A percentile compares a stretch with the other conserved stretches of the same genome.
These are phyloP conservation scores for Pseudotulostoma volvatum DNA, from an alignment of 495 filamentous ascomycete genomes.

Conservation along the genomic window DNA sequence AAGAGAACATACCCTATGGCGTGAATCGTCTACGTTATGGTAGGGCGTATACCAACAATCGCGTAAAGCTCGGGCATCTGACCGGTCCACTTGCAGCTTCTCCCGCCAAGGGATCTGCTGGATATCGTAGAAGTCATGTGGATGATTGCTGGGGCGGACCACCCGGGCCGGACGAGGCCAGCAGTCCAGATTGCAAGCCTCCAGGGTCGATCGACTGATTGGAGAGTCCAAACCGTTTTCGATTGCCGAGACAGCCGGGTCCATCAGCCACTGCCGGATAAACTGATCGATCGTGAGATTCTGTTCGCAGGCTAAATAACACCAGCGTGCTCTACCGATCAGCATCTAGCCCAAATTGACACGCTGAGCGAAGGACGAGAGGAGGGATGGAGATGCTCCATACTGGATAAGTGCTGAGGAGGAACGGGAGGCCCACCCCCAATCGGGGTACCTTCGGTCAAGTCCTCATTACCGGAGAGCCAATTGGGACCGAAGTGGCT, in stretches of 20 bases:
- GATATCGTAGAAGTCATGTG: slow-evolving; percentile 47
- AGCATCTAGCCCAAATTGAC: not conserved
- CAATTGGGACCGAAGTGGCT: slow-evolving; percentile 10
- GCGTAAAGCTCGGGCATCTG: slow-evolving; percentile 42
- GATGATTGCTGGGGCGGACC: slow-evolving; percentile 18
- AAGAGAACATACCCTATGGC: slow-evolving; percentile 5
- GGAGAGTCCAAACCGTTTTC: not conserved
- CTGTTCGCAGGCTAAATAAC: slow-evolving; percentile 21
- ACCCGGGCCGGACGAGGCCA: slow-evolving; percentile 28
- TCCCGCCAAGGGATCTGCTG: slow-evolving; percentile 66
- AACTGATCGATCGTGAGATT: slow-evolving; percentile 31
- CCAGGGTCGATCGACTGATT: slow-evolving; percentile 1
- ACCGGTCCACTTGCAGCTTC: slow-evolving; percentile 41
- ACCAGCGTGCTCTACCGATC: slow-evolving; percentile 5
- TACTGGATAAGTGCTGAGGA: slow-evolving; percentile 24
- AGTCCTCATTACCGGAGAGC: slow-evolving; percentile 10
- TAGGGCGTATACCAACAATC: slow-evolving; percentile 31
- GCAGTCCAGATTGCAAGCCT: slow-evolving; percentile 16
- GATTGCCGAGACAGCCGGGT: slow-evolving; percentile 8
- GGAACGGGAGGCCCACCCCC: slow-evolving; percentile 14
- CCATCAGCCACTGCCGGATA: slow-evolving; percentile 24
- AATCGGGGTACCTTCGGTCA: slow-evolving; percentile 3
- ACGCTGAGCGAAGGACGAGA: not conserved
- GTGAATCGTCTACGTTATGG: slow-evolving; percentile 23
- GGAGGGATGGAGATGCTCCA: slow-evolving; percentile 3